These are phyloP conservation scores for Fusarium secorum DNA, from an alignment of 2,329 filamentous ascomycete genomes.

Conservation along the genomic window DNA sequence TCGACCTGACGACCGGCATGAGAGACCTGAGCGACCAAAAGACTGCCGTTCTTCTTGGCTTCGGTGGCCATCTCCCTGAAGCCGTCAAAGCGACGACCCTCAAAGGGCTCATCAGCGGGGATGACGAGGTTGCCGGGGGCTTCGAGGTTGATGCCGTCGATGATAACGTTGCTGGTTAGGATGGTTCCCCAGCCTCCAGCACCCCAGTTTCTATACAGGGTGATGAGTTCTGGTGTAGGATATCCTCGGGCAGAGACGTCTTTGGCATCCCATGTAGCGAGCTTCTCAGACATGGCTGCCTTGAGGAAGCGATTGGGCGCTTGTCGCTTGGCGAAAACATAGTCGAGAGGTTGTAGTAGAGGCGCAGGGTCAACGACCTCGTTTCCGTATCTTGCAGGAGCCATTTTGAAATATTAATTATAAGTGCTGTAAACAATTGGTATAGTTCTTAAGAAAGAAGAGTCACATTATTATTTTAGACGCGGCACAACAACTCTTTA, in stretches of 20 bases:
- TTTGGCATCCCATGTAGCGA: conserved; percentile 23
- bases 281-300: conserved; percentile 28
- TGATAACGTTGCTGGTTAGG: conserved; percentile 22
- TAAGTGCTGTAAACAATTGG: rapidly evolving
- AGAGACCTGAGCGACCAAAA: conserved; percentile 22
- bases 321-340: conserved; percentile 17
- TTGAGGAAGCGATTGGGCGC: conserved; percentile 29
- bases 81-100: conserved; percentile 21
- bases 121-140: conserved; percentile 15
- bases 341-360: conserved; percentile 19
- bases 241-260: conserved; percentile 26
- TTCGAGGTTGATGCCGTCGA: conserved; percentile 23
- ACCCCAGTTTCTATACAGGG: conserved; percentile 24
- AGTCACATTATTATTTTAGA: neutral
- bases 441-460: neutral
- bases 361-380: conserved; percentile 23
- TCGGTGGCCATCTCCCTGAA: conserved; percentile 22
- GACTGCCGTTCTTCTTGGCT: conserved; percentile 11
- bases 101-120: conserved; percentile 4
- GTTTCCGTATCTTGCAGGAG: conserved; percentile 10
- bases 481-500: neutral
- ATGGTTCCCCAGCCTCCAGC: conserved; percentile 25
- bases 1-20: conserved; percentile 30
- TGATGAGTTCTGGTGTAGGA: conserved; percentile 22
- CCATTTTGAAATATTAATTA: conserved; percentile 7